phyloP scores from a whole-genome alignment of 441 rosid genomes.

The Metrosideros polymorpha region DNA sequence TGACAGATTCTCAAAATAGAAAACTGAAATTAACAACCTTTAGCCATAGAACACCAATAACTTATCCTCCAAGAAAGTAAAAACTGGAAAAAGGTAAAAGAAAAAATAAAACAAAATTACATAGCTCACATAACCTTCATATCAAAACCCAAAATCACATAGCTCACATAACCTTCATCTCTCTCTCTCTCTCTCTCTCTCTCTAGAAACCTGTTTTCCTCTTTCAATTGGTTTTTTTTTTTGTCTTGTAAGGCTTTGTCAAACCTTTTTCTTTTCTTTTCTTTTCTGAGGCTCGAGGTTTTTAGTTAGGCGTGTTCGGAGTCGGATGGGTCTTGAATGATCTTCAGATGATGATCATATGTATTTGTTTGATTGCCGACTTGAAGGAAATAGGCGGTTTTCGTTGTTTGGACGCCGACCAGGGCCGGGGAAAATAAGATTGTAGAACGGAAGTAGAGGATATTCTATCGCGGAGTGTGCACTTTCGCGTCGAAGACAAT shows the following conservation, averaged over 20 bases:
- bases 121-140: not conserved
- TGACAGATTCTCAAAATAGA: not conserved
- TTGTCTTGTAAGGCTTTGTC: not conserved
- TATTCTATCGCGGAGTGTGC: not conserved
- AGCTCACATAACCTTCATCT: not conserved
- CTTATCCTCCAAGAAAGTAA: not conserved
- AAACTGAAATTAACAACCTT: not conserved
- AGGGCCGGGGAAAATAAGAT: not conserved
- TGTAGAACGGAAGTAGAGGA: not conserved
- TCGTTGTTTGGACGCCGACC: not conserved
- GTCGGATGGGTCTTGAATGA: not conserved
- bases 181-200: not conserved
- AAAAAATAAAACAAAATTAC: not conserved
- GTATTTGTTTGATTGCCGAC: accelerated
- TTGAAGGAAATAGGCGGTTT: accelerated
- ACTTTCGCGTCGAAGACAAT: conserved; percentile 1
- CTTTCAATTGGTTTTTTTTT: not conserved
- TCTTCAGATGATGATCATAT: not conserved
- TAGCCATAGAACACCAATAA: not conserved
- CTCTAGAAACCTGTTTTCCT: not conserved
- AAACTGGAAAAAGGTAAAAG: not conserved
- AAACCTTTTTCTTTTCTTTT: not conserved
- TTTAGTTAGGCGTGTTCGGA: not conserved
- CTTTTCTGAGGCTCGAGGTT: not conserved
- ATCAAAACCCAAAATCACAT: not conserved